A percentile compares a stretch with the other conserved stretches of the same genome.
Conservation (phyloP, 305 asterid genomes). For the Solanum hybrid region DNA sequence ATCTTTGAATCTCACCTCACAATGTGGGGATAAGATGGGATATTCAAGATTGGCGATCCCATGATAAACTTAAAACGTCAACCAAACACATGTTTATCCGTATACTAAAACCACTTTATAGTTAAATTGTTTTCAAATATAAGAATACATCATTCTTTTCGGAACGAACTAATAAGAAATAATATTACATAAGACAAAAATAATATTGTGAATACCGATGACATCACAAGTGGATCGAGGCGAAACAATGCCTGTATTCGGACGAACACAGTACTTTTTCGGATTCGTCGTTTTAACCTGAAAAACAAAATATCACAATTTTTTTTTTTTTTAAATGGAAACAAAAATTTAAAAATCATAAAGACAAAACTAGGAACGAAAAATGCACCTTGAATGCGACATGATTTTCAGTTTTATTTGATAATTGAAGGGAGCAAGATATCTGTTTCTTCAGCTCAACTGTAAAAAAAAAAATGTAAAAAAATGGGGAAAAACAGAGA, state of each 20-base stretch:
- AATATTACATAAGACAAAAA: not conserved
- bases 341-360: not conserved
- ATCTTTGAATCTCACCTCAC: not conserved
- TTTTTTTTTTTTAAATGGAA: not conserved
- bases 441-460: constrained; percentile 30
- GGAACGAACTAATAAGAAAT: not conserved
- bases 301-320: not conserved
- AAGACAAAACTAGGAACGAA: not conserved
- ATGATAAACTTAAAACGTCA: no score
- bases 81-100: not conserved
- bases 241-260: constrained; percentile 51
- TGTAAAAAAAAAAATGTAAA: not conserved
- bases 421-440: constrained; percentile 32
- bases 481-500: not conserved
- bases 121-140: not conserved
- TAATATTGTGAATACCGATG: constrained; percentile 19
- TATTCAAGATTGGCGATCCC: not conserved
- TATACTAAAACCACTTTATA: not conserved
- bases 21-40: not conserved
- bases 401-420: constrained; percentile 31
- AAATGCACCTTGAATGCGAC: constrained; percentile 38
- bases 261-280: constrained; percentile 54
- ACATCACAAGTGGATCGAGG: constrained; percentile 46
- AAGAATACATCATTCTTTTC: not conserved
- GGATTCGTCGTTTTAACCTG: constrained; percentile 63